A percentile compares a stretch with the other conserved stretches of the same genome.
Conservation (phyloP, 2,329 filamentous ascomycete genomes). For the Moelleriella libera region DNA sequence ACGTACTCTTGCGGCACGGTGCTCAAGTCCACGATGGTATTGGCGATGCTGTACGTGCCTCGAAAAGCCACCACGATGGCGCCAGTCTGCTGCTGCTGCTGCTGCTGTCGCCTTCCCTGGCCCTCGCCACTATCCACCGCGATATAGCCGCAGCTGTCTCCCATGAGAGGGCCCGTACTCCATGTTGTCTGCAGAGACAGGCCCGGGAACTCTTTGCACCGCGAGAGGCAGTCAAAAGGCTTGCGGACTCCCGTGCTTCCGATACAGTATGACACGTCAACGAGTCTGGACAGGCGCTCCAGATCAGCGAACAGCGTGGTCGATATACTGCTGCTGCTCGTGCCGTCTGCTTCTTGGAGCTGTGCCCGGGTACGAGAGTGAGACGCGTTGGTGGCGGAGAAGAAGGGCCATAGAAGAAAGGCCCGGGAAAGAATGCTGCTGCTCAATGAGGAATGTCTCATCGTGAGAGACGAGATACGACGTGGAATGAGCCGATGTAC, state of each 20-base stretch:
- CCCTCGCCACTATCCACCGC: conserved; percentile 55
- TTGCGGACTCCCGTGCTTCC: conserved; percentile 67
- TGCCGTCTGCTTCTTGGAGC: background rate
- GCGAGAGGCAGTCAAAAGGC: conserved; percentile 75
- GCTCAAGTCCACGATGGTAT: conserved; percentile 80
- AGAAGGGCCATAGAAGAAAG: background rate
- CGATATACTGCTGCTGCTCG: conserved; percentile 29
- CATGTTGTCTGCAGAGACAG: conserved; percentile 74
- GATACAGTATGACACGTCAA: conserved; percentile 91
- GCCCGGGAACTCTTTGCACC: conserved; percentile 69
- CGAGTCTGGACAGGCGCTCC: conserved; percentile 77
- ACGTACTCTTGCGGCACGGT: conserved; percentile 83
- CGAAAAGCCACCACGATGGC: conserved; percentile 77
- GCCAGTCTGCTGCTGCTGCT: conserved; percentile 8
- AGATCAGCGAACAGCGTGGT: conserved; percentile 60
- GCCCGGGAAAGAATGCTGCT: background rate
- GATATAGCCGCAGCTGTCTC: conserved; percentile 88
- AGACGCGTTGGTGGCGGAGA: background rate
- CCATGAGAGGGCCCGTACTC: conserved; percentile 77
- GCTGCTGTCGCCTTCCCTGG: background rate
- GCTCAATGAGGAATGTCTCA: background rate
- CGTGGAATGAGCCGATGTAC: too few species aligned
- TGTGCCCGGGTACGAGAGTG: background rate
- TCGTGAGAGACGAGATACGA: background rate
- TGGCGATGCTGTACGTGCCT: conserved; percentile 86